phyloP scores from a whole-genome alignment of 2,329 filamentous ascomycete species.

The Aspergillus pseudonomiae region DNA sequence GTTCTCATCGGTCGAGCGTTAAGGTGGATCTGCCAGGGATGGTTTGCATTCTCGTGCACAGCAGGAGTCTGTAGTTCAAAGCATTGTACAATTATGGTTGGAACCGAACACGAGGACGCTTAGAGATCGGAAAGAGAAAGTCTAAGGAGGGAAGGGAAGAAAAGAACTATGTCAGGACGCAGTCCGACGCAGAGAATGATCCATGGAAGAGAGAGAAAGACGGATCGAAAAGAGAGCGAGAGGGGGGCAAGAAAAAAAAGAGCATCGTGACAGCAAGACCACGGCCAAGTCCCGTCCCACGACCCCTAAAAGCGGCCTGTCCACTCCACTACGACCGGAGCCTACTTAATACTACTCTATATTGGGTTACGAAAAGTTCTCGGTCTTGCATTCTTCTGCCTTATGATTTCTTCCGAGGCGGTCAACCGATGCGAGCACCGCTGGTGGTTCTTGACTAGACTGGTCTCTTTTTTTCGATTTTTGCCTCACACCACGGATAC shows the following conservation, averaged over 20 bases:
- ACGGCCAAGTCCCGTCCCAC: conserved; percentile 14
- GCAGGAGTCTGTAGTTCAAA: conserved; percentile 2
- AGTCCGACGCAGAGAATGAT: conserved; percentile 6
- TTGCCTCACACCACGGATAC: background rate
- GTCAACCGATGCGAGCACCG: background rate
- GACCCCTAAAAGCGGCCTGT: conserved; percentile 5
- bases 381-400: background rate
- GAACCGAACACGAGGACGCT: background rate
- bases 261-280: conserved; percentile 15
- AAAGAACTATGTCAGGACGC: conserved; percentile 4
- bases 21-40: conserved; percentile 12
- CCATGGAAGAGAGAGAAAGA: conserved; percentile 13
- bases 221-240: conserved; percentile 9
- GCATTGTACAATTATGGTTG: conserved; percentile 1
- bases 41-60: conserved; percentile 32
- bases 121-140: background rate
- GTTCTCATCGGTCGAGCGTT: conserved; percentile 23
- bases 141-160: conserved; percentile 10
- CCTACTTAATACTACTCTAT: conserved; percentile 5
- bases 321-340: conserved; percentile 2
- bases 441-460: background rate
- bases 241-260: conserved; percentile 18
- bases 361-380: conserved; percentile 1
- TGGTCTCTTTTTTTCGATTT: background rate
- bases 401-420: background rate